These are phyloP conservation scores for Hymenoscyphus repandus DNA, from an alignment of 2,329 filamentous ascomycete species.

Conservation along the genomic window DNA sequence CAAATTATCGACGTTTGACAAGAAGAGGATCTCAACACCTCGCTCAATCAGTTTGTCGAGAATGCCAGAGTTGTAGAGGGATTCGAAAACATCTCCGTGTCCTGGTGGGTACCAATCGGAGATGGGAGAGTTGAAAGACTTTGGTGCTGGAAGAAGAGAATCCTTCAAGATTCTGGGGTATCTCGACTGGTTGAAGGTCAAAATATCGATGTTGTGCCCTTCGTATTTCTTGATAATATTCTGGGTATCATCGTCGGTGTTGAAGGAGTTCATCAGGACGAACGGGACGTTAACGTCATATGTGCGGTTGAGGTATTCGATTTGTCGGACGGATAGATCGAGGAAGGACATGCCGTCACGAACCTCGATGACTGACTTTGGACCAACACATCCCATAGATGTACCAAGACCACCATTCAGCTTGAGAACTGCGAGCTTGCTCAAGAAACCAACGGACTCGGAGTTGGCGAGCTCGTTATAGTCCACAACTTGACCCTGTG, in stretches of 20 bases:
- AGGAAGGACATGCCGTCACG: constrained; percentile 99
- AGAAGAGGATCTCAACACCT: constrained; percentile 95
- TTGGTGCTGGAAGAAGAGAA: constrained; percentile 91
- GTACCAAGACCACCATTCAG: constrained; percentile 98
- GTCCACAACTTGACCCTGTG: constrained; percentile 88
- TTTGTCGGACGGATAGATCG: constrained; percentile 95
- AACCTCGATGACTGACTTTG: constrained; percentile 99
- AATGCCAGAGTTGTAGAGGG: constrained; percentile 97
- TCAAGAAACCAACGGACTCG: constrained; percentile 89
- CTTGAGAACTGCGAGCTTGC: constrained; percentile 97
- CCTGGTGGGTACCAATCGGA: constrained; percentile 98
- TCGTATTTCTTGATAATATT: constrained; percentile 99
- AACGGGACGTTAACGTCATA: constrained; percentile 97
- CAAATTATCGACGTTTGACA: constrained; percentile 98
- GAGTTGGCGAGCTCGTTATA: constrained; percentile 87
- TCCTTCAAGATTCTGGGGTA: constrained; percentile 99
- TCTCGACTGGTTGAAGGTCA: constrained; percentile 99
- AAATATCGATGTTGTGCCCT: constrained; percentile 98
- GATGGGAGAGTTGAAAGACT: constrained; percentile 79
- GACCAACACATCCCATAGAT: constrained; percentile 98
- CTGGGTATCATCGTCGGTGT: constrained; percentile 96
- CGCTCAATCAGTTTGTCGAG: constrained; percentile 93
- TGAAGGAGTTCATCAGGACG: constrained; percentile 99
- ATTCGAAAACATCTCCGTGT: constrained; percentile 99
- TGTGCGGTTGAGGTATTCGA: constrained; percentile 98